Evolutionary conservation across 176 grass and related monocot species (phyloP), one percentile per base, ranked within the genome.

Genomic region (Zea mays): DNA sequence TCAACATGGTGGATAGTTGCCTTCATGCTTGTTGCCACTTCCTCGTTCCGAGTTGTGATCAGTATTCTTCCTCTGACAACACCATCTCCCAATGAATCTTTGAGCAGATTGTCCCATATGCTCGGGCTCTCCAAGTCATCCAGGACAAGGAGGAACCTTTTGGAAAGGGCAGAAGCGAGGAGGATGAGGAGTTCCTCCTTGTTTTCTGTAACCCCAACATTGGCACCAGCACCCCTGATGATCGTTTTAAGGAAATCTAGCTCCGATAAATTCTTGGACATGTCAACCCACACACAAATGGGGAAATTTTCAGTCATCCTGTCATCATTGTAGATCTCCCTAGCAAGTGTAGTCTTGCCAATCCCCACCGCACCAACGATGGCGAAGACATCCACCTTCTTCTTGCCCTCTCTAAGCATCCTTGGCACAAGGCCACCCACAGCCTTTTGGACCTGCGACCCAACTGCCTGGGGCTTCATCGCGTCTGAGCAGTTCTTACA

Each of bases 331-430:
- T 81, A 97, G 78, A 97, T 85, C 79, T 62, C 86, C 64, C 71
- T 75, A 49, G 88, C 91, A 85, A 97, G 84, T 0, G 82, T 91
- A 0, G 88, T 93, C 89, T 97, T 97, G 50, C 91, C 94, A 3
- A 97, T 90, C 41, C 88, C 94, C 51, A 74, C 84, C 0, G 73
- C 79, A 3, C 94, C 94, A 21, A 90, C 72, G 47, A 97, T 72
- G 59, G 80, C 93, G 6, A 93, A 90, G 52, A 90, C 38, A 20
- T 86, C 85, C 51, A 85, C 90, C 72, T 91, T 91, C 71, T 93
- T 91, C 72, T 93, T 88, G 45, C 81, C 89, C 51, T 86, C 76
- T 54, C 81, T 85, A 27, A 93, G 39, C 80, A 97, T 82, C 55
- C 79, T 85, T 11, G 88, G 69, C 60, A 97, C 89, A 58, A 97